phyloP scores from a whole-genome alignment of 106 monocot genomes.

The Cymbidium sinense region DNA sequence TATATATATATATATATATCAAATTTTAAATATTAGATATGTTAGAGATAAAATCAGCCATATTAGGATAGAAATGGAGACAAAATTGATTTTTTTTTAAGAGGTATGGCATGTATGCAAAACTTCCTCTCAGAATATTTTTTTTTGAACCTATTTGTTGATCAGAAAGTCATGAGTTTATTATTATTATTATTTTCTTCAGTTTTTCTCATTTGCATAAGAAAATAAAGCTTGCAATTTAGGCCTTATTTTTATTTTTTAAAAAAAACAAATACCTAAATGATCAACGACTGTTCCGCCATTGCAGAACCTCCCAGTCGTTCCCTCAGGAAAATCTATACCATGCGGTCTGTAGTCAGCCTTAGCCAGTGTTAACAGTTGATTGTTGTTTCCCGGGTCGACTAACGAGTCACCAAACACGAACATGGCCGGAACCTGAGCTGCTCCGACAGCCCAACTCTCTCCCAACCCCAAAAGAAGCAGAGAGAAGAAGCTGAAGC shows the following conservation, averaged over 20 bases:
- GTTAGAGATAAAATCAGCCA: no score
- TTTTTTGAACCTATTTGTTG: no score
- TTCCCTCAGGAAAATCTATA: constrained; percentile 33
- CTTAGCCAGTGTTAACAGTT: constrained; percentile 27
- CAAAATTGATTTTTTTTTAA: no score
- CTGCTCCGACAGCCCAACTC: neutral
- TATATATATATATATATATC: no score
- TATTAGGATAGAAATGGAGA: no score
- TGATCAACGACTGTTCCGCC: constrained; percentile 33
- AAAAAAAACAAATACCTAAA: constrained; percentile 17
- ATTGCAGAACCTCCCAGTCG: constrained; percentile 42
- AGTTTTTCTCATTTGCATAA: no score
- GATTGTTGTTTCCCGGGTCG: constrained; percentile 47
- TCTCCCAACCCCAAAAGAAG: neutral
- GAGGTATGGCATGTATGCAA: no score
- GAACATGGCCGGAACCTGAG: constrained; percentile 36
- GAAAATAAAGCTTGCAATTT: no score
- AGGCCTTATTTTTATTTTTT: neutral
- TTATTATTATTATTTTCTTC: no score
- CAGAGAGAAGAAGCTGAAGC: neutral
- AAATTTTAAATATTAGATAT: no score
- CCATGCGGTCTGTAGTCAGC: constrained; percentile 39
- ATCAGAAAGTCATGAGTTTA: no score
- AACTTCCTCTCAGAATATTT: no score
- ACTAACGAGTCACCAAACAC: constrained; percentile 44